Evolutionary conservation across 2,329 filamentous ascomycete species (phyloP), one percentile per base, ranked within the genome.

Genomic region (Microsporum ferrugineum): DNA sequence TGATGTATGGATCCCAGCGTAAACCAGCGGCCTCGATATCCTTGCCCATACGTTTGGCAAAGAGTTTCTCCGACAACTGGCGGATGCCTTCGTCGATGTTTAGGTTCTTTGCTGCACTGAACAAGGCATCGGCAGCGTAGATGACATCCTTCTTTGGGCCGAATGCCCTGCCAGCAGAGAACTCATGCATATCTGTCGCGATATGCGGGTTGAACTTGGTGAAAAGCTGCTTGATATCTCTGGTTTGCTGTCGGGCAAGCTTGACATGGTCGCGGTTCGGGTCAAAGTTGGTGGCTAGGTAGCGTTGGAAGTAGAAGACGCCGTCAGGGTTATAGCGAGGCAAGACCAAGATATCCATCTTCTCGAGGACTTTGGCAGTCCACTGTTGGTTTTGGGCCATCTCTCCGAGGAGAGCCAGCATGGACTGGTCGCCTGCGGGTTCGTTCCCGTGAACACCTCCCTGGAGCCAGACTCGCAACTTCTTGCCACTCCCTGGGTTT

Each of bases 241-340:
- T 55, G 17, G 59, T 60, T 36, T 60, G 59, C 12, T 43, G 59
- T 12, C 59, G 17, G 17, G 59, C 59, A 14, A 60, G 39, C 41
- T 60, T 60, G 33, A 60, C 7, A 33, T 60, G 59, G 34, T 60
- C 59, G 7, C 59, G 59, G 36, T 60, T 60, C 12, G 59, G 59
- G 41, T 60, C 59, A 33, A 55, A 60, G 47, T 60, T 60, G 34
- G 59, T 60, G 14, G 59, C 59, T 14, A 60, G 59, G 59, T 60
- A 60, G 36, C 59, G 59, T 47, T 60, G 59, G 47, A 60, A 60
- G 17, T 60, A 60, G 27, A 60, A 60, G 39, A 60, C 59, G 23
- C 59, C 59, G 5, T 60, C 59, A 17, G 59, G 59, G 31, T 60
- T 60, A 23, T 60, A 60, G 17, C 59, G 59, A 31, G 59, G 59